Evolutionary conservation across 2,329 filamentous ascomycete genomes (phyloP).

Genomic region (Neonectria magnoliae): DNA sequence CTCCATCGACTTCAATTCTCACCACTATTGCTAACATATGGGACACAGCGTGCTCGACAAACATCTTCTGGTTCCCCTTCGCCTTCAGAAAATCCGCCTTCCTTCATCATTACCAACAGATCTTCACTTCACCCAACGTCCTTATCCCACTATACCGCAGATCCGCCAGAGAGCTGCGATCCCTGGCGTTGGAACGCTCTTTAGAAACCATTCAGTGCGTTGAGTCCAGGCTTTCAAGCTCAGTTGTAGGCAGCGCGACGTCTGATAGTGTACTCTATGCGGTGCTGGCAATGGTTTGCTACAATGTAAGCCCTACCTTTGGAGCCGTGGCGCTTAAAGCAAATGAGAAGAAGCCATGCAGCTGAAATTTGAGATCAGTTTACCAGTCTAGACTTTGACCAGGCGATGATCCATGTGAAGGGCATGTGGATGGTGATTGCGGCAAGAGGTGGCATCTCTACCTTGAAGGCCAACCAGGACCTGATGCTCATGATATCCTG

Average conservation of each 20-base stretch:
- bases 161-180: constrained; percentile 3
- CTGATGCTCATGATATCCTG: constrained; percentile 17
- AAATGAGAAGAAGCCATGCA: neutral
- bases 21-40: neutral
- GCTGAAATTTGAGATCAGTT: constrained; percentile 2
- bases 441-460: constrained; percentile 16
- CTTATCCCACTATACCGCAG: neutral
- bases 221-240: constrained; percentile 11
- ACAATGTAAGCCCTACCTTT: constrained; percentile 9
- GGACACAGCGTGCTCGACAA: neutral
- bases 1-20: neutral
- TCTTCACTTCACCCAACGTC: constrained; percentile 8
- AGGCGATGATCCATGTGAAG: constrained; percentile 15
- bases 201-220: constrained; percentile 17
- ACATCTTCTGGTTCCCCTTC: constrained; percentile 20
- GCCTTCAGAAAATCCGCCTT: constrained; percentile 21
- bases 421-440: constrained; percentile 13
- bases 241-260: constrained; percentile 1
- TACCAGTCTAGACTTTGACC: constrained; percentile 19
- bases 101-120: constrained; percentile 12
- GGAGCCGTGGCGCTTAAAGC: neutral
- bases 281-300: constrained; percentile 15
- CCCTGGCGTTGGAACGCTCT: constrained; percentile 15
- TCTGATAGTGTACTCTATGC: constrained; percentile 16
- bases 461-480: constrained; percentile 6